phyloP scores from a whole-genome alignment of 768 basidiomycete species.

The Porphyrellus cyaneotinctus region DNA sequence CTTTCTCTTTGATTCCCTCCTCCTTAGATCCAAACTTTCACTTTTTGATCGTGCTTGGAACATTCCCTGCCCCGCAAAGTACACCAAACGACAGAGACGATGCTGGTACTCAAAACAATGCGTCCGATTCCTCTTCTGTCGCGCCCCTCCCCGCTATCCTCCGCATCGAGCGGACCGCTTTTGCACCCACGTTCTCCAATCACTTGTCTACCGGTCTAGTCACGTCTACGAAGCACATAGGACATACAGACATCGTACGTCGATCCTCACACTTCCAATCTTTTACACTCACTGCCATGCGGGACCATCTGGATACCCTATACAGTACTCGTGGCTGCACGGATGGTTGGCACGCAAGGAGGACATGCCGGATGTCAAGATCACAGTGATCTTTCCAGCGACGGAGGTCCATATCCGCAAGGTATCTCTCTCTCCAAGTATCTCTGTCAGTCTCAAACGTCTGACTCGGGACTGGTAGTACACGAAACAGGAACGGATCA shows the following conservation, averaged over 20 bases:
- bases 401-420: constrained; percentile 88
- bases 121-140: neutral
- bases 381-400: constrained; percentile 83
- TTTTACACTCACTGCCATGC: too few species aligned
- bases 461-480: constrained; percentile 53
- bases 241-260: constrained; percentile 65
- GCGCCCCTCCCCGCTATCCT: constrained; percentile 55
- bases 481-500: constrained; percentile 60
- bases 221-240: constrained; percentile 45
- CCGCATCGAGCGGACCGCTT: constrained; percentile 72
- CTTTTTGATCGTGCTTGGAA: constrained; percentile 65
- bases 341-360: constrained; percentile 54
- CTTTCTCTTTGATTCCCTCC: neutral
- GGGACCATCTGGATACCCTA: neutral
- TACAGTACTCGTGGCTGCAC: constrained; percentile 77
- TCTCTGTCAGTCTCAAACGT: neutral
- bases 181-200: constrained; percentile 41
- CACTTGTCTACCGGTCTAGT: constrained; percentile 39
- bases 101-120: neutral
- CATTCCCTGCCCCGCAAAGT: constrained; percentile 35
- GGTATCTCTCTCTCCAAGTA: constrained; percentile 10
- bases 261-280: neutral
- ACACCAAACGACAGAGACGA: neutral
- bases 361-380: constrained; percentile 63
- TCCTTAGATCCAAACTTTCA: constrained; percentile 56